A percentile compares a stretch with the other conserved stretches of the same genome.
phyloP scores from a whole-genome alignment of 768 basidiomycete genomes.

The Mycena vulgaris region DNA sequence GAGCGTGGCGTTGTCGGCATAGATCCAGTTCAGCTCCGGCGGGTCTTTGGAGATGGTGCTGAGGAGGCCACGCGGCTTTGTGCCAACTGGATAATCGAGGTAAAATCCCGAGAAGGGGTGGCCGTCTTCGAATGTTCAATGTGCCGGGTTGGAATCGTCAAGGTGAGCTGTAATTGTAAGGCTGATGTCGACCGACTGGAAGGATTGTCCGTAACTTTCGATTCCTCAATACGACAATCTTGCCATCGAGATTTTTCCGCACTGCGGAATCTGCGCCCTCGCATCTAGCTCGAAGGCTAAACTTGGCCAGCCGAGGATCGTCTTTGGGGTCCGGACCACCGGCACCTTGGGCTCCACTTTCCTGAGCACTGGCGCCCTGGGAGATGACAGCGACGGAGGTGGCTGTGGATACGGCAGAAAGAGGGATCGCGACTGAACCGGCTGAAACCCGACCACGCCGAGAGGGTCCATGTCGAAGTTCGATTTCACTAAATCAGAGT shows the following conservation, averaged over 20 bases:
- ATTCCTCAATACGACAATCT: constrained; percentile 46
- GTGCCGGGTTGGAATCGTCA: constrained; percentile 44
- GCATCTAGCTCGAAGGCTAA: constrained; percentile 45
- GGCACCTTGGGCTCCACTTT: constrained; percentile 28
- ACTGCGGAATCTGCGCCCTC: constrained; percentile 13
- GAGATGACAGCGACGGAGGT: constrained; percentile 46
- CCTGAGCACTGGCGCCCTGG: constrained; percentile 45
- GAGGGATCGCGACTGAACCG: too few relatives aligned
- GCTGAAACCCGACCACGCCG: constrained; percentile 49
- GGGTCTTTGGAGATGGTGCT: constrained; percentile 50
- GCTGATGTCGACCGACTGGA: too few relatives aligned
- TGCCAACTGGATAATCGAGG: constrained; percentile 47
- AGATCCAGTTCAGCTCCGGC: constrained; percentile 53
- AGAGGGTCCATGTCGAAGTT: constrained; percentile 45
- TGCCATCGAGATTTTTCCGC: constrained; percentile 43
- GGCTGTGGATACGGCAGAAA: too few relatives aligned
- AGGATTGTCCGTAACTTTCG: constrained; percentile 39
- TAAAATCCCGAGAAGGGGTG: constrained; percentile 52
- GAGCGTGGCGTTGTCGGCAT: constrained; percentile 43
- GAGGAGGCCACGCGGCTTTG: constrained; percentile 48
- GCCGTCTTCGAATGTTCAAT: constrained; percentile 45
- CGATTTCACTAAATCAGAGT: too few relatives aligned
- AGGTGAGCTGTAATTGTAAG: constrained; percentile 43
- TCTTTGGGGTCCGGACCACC: too few relatives aligned
- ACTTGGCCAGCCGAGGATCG: constrained; percentile 48